Base-by-base conservation (phyloP, 2,329 filamentous ascomycete species). In the Claviceps sp. region DNA sequence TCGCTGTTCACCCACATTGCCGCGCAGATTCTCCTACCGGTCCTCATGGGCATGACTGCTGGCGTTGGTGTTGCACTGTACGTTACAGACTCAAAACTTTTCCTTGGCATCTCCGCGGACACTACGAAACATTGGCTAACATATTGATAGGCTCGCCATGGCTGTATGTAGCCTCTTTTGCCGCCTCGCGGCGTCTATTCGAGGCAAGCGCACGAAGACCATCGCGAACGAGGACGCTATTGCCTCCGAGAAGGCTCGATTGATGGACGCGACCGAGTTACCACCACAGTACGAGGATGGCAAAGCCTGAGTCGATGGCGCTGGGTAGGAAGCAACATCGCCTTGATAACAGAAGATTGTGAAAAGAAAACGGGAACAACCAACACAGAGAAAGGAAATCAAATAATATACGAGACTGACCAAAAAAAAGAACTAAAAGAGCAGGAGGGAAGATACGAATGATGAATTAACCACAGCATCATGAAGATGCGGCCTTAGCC, bases 61-160 rank as follows among this genome's bases (percentile, higher is more conserved):
- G 85, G 85, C 61, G 75, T 87, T 51, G 73, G 75, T 34, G 80
- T 83, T 56, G 84, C 83, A 65, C 64, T 86, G 74, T 78, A 71
- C 63, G 74, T 71, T 37, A 4, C 3, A 8, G 26, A 9, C 7
- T 29, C 26, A 29, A 29, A 29, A 29, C 2, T 1, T 8, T 29
- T 8, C 8, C 26, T 29, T 29, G 7, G 26, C 2, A 29, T 29
- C 29, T 29, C 8, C 9, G 3, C 11, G 9, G 4, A 29, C 8
- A 29, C 29, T 29, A 11, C 20, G 5, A 6, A 29, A 3, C 6
- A 29, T 29, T 40, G n/a, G 26, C 68, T 70, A 58, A 71, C 57
- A 17, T 16, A 17, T 45, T 26, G 14, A 45, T 51, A 78, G 75
- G 42, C 62, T 87, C 46, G 83, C 81, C 51, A 83, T 88, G 76